These are phyloP conservation scores for Phytophthora parvispora DNA, from an alignment of 352 stramenopile genomes.

Conservation along the genomic window DNA sequence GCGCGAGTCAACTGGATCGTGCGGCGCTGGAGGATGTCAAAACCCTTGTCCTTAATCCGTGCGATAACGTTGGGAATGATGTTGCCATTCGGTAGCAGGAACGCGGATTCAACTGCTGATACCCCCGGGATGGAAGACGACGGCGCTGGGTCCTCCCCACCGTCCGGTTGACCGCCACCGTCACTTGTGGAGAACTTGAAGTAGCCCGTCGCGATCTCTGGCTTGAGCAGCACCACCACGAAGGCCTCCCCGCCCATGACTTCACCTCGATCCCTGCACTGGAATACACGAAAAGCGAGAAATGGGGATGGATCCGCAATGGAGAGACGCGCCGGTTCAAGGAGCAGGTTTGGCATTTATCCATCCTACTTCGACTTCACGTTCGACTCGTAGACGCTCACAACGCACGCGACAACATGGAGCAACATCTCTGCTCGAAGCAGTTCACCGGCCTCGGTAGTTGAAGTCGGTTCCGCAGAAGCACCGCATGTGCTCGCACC, in stretches of 20 bases:
- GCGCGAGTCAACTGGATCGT: slow-evolving; percentile 50
- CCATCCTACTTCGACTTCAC: slow-evolving; percentile 4
- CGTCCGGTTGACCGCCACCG: background rate
- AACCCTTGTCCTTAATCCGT: slow-evolving; percentile 67
- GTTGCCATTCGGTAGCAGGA: slow-evolving; percentile 49
- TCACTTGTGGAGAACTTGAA: slow-evolving; percentile 45
- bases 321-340: slow-evolving; percentile 34
- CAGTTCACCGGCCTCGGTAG: slow-evolving; percentile 4
- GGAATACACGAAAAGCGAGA: background rate
- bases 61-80: slow-evolving; percentile 46
- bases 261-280: background rate
- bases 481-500: slow-evolving; percentile 54
- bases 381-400: background rate
- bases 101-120: slow-evolving; percentile 46
- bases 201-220: slow-evolving; percentile 67
- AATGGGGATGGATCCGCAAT: slow-evolving; percentile 11
- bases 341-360: slow-evolving; percentile 10
- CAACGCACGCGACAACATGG: background rate
- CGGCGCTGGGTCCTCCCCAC: background rate
- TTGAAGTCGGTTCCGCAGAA: slow-evolving; percentile 25
- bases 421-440: background rate
- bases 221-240: slow-evolving; percentile 62
- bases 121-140: slow-evolving; percentile 45
- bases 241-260: slow-evolving; percentile 39
- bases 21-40: slow-evolving; percentile 49